Evolutionary conservation across 164 flowering plant species (phyloP), one percentile per base, ranked within the genome.

Genomic region (Annona squamosa): DNA sequence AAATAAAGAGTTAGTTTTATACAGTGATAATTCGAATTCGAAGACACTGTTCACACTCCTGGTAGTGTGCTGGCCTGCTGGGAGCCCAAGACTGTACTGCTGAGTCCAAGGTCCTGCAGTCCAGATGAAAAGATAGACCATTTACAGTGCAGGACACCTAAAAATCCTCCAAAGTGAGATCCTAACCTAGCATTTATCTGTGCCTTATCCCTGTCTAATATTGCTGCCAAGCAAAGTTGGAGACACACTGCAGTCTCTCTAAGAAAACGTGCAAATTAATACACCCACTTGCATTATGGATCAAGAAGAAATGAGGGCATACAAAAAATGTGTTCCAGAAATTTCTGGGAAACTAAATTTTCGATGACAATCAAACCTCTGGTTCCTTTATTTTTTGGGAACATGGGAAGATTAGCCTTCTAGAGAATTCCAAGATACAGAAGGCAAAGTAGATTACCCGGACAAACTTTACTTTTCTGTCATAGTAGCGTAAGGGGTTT

Each of bases 401-500:
- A 12, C 59, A 9, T 6, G 13, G 4, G 13, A 16, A 52, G 59
- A 52, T 16, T 9, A 52, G 9, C 13, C 9, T 52, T 16, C 59
- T 52, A 52, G 59, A 52, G 13, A 52, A 42, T 6, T 42, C 16
- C 46, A 65, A 16, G 13, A 52, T 52, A 26, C 4, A 77, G 37
- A 75, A 42, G 46, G 47, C 16, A 9, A 65, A 72, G 61, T 52
- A 66, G 43, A 65, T 85, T 91, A 95, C 99, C 90, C 98, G 86
- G 65, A 91, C 99, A 89, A 95, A 95, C 72, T 80, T 74, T 75
- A 95, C 98, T 17, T 80, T 85, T 78, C 69, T 89, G 72, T 92
- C 94, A 84, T 85, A 95, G 81, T 88, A 95, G 68, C 88, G 90
- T 98, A 95, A 88, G 43, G 99, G 99, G 71, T 95, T 90, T 73